Base-by-base conservation (phyloP, 352 stramenopile genomes). In the Pythium rhizo-oryzae region DNA sequence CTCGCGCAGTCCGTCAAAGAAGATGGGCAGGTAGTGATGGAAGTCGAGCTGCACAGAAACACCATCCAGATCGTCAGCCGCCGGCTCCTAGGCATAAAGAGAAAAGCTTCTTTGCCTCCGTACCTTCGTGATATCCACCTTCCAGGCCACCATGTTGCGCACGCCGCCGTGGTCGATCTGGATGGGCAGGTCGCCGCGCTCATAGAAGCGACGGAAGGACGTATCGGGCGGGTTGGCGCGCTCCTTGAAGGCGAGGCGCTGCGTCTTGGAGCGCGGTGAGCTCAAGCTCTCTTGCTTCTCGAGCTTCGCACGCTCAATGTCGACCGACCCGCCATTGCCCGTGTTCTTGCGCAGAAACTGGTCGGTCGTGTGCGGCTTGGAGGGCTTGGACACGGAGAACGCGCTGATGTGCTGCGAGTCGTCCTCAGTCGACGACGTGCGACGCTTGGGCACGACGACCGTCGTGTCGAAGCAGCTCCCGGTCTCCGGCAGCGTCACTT, bases 11-110 rank as follows among this genome's bases (percentile, higher is more conserved):
- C 97, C 97, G 61, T 99, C 97, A 62, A 99, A 99, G 79, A 99
- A 99, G 61, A 99, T 98, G 8, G 97, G 97, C 13, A 99, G 79
- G 69, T 99, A 99, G 78, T 99, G 96, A 69, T 99, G 97, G 69
- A 98, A 99, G 72, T 99, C 97, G 9, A 99, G 85, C 81, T 98
- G 71, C 8, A 70, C 28, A 23, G 67, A 11, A 49, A 65, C 33
- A 11, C 52, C 11, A 43, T 8, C 46, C 8, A 37, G 39, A 21
- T 9, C 28, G 11, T 54, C 12, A 55, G 30, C 18, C 19, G 13
- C 7, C 18, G 15, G 41, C 41, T 47, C 59, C 6, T 9, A 54
- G 2, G n/a, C 1, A 55, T 23, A 24, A 21, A 25, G 18, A 21
- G 15, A 5, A 13, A 15, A n/a, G 2, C 28, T 33, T 33, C 28